phyloP scores from a whole-genome alignment of 2,329 filamentous ascomycete species.

The Rhynchosporium agropyri region DNA sequence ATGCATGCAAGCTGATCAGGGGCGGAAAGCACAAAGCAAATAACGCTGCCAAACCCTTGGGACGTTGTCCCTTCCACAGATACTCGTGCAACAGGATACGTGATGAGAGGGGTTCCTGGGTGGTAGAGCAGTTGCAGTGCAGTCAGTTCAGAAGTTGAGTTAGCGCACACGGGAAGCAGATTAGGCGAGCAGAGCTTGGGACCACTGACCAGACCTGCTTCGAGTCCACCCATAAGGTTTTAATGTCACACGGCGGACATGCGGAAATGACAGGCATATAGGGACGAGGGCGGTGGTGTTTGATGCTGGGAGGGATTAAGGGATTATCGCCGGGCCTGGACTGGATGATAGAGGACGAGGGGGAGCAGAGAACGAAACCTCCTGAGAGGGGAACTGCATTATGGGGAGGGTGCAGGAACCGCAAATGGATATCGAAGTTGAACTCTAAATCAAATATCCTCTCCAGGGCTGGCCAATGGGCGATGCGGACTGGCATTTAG shows the following conservation, averaged over 20 bases:
- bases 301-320: constrained; percentile 2
- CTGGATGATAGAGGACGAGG: constrained; percentile 5
- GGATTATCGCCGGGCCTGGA: constrained; percentile 9
- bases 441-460: background rate
- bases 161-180: background rate
- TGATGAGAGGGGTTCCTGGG: background rate
- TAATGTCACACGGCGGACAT: constrained; percentile 22
- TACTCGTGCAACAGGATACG: constrained; percentile 1
- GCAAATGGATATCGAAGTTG: background rate
- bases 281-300: constrained; percentile 10
- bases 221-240: constrained; percentile 10
- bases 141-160: background rate
- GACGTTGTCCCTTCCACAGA: background rate
- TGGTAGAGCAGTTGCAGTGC: background rate
- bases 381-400: background rate
- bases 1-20: background rate
- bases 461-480: background rate
- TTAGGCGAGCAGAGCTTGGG: background rate
- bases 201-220: background rate
- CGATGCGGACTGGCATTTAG: background rate
- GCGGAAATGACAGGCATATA: constrained; percentile 20
- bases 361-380: background rate
- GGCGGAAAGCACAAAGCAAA: background rate
- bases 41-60: background rate
- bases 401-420: background rate